These are phyloP conservation scores for Austroboletus novae-zelandiae DNA, from an alignment of 1,284 basidiomycete genomes.

Conservation along the genomic window DNA sequence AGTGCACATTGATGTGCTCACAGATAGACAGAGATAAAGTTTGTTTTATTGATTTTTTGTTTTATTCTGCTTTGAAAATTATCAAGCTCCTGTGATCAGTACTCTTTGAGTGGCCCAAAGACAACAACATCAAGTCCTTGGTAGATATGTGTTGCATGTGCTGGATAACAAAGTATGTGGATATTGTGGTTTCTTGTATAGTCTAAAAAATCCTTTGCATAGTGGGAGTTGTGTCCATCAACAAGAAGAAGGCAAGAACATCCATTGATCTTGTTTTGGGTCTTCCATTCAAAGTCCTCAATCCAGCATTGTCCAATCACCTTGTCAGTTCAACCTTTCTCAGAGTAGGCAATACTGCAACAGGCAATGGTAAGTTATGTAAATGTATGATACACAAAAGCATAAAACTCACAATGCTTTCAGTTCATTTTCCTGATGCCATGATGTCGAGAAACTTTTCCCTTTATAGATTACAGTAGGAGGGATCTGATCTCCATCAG, in stretches of 20 bases:
- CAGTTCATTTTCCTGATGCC: neutral
- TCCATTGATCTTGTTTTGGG: neutral
- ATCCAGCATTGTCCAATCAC: neutral
- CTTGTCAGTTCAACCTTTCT: neutral
- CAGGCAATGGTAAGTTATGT: too few relatives aligned
- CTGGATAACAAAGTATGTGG: neutral
- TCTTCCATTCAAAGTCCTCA: neutral
- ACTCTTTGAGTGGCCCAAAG: neutral
- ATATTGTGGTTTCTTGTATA: neutral
- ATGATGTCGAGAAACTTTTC: neutral
- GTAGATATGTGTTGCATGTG: conserved; percentile 4
- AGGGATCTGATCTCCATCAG: neutral
- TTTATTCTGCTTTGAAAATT: neutral
- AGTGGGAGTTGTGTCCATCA: conserved; percentile 4
- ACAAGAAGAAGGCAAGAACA: neutral
- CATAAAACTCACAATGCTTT: neutral
- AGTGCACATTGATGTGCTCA: neutral
- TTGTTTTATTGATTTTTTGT: neutral
- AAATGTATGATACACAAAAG: neutral
- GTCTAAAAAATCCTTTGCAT: neutral
- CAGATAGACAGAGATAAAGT: conserved; percentile 1
- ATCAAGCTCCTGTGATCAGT: neutral
- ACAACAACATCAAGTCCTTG: conserved; percentile 6
- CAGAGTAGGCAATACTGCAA: neutral
- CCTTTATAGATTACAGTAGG: neutral